Percentiles rank a stretch among this genome's conserved stretches.
These are phyloP conservation scores for Serendipita sp. DNA, from an alignment of 768 basidiomycete species.

Conservation along the genomic window DNA sequence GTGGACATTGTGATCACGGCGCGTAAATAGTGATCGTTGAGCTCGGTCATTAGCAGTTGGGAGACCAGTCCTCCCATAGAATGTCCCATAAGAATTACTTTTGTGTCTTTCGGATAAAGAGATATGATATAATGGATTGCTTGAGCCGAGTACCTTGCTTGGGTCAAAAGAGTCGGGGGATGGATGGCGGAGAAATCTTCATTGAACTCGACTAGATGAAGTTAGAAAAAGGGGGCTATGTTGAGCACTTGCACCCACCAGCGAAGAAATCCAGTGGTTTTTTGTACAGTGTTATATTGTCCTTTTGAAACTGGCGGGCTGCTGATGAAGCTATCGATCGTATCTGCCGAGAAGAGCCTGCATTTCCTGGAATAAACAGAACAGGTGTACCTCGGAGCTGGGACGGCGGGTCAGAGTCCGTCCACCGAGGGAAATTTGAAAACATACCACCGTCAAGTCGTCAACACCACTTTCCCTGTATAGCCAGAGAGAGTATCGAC, in stretches of 20 bases:
- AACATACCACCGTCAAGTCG: constrained; percentile 45
- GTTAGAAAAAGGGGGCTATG: neutral
- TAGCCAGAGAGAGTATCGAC: constrained; percentile 69
- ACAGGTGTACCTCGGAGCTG: constrained; percentile 54
- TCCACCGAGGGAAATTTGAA: constrained; percentile 8
- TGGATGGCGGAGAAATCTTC: constrained; percentile 95
- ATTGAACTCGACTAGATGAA: constrained; percentile 69
- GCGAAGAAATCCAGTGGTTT: constrained; percentile 74
- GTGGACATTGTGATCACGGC: constrained; percentile 93
- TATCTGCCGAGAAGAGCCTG: constrained; percentile 85
- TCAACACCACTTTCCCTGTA: constrained; percentile 77
- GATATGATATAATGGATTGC: constrained; percentile 68
- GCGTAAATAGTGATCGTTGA: constrained; percentile 31
- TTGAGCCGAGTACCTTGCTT: constrained; percentile 54
- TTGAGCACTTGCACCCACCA: constrained; percentile 24
- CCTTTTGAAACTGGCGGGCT: constrained; percentile 52
- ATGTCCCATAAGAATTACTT: constrained; percentile 71
- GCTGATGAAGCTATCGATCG: constrained; percentile 91
- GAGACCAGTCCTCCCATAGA: constrained; percentile 97
- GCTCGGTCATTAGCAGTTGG: constrained; percentile 53
- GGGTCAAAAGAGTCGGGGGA: constrained; percentile 68
- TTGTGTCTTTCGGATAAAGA: constrained; percentile 44
- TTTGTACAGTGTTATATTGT: constrained; percentile 33
- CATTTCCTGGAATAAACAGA: constrained; percentile 93
- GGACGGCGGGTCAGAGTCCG: constrained; percentile 6